Base-by-base conservation (phyloP, 352 stramenopile genomes). In the Thalassiosira allenii region DNA sequence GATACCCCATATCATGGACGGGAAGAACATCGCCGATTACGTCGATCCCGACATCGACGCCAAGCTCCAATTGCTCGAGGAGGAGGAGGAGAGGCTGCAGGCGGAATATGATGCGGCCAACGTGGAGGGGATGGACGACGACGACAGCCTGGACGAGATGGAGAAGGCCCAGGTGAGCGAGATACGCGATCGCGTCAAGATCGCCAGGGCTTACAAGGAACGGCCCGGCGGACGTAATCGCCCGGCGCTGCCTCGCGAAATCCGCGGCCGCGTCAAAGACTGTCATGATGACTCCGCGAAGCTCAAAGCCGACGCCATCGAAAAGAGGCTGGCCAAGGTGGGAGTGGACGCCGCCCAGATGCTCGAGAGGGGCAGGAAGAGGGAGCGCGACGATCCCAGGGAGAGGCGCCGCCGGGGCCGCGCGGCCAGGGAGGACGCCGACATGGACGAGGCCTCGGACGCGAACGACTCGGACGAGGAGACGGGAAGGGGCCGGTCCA, bases 1-100 rank as follows among this genome's bases (percentile, higher is more conserved):
- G 37, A 98, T 99, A 65, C 98, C 98, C 3, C 96, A 99, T 89
- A 99, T 99, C 85, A 98, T 98, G 91, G 98, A 99, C 87, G 98
- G 98, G 73, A 99, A 99, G 91, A 99, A 99, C 89, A 97, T 99
- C 92, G 94, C 96, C 53, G 98, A 99, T 87, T 99, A 98, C 87
- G 93, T 99, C 54, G 98, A 99, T 81, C 92, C 97, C 6, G 97
- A 99, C 37, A 99, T 99, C 84, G 95, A 98, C 51, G 96, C 96
- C 63, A 97, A 96, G 75, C 93, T 99, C 33, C 95, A 96, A 14
- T 92, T 94, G 40, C 89, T 99, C 51, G 98, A 99, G 89, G 82
- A 95, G 62, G 97, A 99, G 83, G 98, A 99, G 84, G 97, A 98
- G 59, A 96, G 98, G 73, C 89, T 96, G 34, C 93, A 98, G 87